Evolutionary conservation across 805 yeast species (phyloP).

Genomic region (Suhomyces sp.): DNA sequence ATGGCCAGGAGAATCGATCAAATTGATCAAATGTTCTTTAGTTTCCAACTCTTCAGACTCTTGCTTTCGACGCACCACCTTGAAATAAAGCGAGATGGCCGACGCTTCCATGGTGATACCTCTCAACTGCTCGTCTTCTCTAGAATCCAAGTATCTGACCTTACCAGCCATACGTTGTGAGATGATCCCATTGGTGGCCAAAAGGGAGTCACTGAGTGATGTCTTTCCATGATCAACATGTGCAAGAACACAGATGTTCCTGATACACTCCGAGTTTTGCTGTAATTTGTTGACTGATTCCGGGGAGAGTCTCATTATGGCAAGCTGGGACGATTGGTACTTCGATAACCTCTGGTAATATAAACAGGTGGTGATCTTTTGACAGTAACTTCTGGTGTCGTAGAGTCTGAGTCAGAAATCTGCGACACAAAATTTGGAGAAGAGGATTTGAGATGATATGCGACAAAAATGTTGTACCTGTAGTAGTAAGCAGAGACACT

Average conservation of each 20-base stretch:
- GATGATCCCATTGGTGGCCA: constrained; percentile 95
- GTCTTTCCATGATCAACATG: constrained; percentile 99
- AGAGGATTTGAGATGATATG: no score
- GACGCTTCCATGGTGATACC: constrained; percentile 98
- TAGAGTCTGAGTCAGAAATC: no score
- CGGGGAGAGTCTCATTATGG: constrained; percentile 54
- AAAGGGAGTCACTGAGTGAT: constrained; percentile 83
- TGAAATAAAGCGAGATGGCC: constrained; percentile 90
- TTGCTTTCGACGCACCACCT: constrained; percentile 50
- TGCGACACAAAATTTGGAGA: no score
- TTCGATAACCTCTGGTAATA: no score
- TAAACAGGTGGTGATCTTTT: no score
- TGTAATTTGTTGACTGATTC: constrained; percentile 68
- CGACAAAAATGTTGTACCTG: no score
- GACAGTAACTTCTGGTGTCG: no score
- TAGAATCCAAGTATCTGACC: constrained; percentile 84
- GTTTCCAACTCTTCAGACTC: constrained; percentile 35
- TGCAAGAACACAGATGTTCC: constrained; percentile 94
- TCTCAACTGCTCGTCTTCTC: constrained; percentile 93
- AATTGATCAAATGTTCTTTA: constrained; percentile 80
- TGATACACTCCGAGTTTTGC: constrained; percentile 61
- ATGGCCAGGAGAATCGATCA: constrained; percentile 99
- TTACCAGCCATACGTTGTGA: constrained; percentile 95
- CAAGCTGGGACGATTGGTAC: not conserved
- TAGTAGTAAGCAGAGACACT: no score